phyloP scores from a whole-genome alignment of 202 grass and related monocot species.

The Musa balbisiana region DNA sequence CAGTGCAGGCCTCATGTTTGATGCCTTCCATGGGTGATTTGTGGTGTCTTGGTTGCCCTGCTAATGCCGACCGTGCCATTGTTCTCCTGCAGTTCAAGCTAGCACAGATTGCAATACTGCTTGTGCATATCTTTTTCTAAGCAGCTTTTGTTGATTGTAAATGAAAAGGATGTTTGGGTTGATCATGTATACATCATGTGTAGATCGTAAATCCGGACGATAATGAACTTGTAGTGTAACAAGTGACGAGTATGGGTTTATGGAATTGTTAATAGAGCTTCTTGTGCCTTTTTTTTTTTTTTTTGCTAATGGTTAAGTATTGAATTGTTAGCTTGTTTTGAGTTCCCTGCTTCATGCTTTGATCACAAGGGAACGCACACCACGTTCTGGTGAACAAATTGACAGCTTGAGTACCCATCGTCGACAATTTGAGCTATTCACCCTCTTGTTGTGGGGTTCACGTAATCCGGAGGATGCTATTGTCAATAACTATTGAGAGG shows the following conservation, averaged over 20 bases:
- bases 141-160: background rate
- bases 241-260: background rate
- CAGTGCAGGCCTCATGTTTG: background rate
- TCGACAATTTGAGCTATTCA: too few relatives aligned
- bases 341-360: too few relatives aligned
- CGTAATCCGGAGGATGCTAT: too few relatives aligned
- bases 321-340: too few relatives aligned
- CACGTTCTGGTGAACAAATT: too few relatives aligned
- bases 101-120: background rate
- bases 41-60: background rate
- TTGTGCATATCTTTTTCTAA: background rate
- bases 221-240: background rate
- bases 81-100: background rate
- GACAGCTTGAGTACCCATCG: too few relatives aligned
- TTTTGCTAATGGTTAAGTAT: background rate
- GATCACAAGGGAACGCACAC: too few relatives aligned
- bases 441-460: too few relatives aligned
- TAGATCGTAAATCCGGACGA: background rate
- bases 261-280: background rate
- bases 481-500: too few relatives aligned
- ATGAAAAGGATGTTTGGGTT: background rate
- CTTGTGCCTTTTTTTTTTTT: background rate
- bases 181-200: background rate
- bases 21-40: background rate
- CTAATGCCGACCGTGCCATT: background rate